Percentiles rank a stretch among this genome's conserved stretches.
These are phyloP conservation scores for Mycena maculata DNA, from an alignment of 768 basidiomycete genomes.

Conservation along the genomic window DNA sequence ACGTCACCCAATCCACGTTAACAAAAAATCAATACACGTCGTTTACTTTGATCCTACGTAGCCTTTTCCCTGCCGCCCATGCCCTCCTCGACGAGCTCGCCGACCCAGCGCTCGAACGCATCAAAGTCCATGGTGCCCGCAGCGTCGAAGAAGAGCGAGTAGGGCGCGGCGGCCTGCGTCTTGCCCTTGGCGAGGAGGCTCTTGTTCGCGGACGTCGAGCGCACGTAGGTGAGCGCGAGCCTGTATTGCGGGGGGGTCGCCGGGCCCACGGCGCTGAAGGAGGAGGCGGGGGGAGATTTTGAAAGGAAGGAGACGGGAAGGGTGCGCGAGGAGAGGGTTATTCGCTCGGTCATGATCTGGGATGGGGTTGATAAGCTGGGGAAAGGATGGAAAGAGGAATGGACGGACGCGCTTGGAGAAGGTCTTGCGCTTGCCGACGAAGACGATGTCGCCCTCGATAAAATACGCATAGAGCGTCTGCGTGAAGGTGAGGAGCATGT, in stretches of 20 bases:
- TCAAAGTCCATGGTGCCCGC: conserved; percentile 83
- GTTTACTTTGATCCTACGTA: too few species aligned
- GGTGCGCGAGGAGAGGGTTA: conserved; percentile 81
- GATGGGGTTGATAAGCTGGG: conserved; percentile 33
- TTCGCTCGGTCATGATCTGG: conserved; percentile 91
- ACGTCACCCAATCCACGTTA: too few species aligned
- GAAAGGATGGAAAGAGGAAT: conserved; percentile 38
- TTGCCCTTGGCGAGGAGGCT: conserved; percentile 80
- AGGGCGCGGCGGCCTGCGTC: conserved; percentile 64
- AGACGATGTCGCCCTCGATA: conserved; percentile 85
- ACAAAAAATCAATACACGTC: too few species aligned
- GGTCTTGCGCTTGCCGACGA: conserved; percentile 90
- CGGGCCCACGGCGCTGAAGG: conserved; percentile 41
- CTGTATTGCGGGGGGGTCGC: conserved; percentile 69
- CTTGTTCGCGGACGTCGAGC: conserved; percentile 88
- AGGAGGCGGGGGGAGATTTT: conserved; percentile 36
- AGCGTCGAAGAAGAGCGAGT: conserved; percentile 85
- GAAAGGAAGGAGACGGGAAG: conserved; percentile 59
- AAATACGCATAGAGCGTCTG: conserved; percentile 90
- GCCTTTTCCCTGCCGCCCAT: conserved; percentile 73
- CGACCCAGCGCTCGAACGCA: conserved; percentile 83
- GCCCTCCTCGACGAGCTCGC: conserved; percentile 73
- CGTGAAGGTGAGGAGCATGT: conserved; percentile 74
- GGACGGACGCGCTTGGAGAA: conserved; percentile 82
- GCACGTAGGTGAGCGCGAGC: conserved; percentile 75